Percentiles rank a stretch among this genome's conserved stretches.
phyloP scores from a whole-genome alignment of 495 filamentous ascomycete species.

The Friedmanniomyces simplex region DNA sequence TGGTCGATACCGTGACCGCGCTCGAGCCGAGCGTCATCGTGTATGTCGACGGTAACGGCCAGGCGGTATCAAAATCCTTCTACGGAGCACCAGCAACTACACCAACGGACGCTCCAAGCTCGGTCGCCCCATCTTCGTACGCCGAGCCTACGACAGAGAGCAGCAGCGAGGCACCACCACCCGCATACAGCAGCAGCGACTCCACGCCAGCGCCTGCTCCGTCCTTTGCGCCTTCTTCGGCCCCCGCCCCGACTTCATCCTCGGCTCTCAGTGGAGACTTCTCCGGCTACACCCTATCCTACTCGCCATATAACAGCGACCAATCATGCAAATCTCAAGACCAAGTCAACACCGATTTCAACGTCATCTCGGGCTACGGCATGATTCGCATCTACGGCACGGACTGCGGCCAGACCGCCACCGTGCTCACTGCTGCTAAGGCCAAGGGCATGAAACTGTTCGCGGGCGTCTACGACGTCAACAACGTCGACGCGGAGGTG shows the following conservation, averaged over 20 bases:
- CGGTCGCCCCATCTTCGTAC: not conserved
- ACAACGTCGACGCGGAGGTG: conserved; percentile 43
- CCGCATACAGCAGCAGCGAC: not conserved
- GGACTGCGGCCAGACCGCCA: conserved; percentile 61
- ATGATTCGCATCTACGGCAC: conserved; percentile 70
- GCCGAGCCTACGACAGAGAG: not conserved
- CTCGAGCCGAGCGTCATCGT: conserved; percentile 43
- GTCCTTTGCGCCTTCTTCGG: conserved; percentile 17
- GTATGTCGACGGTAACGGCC: conserved; percentile 54
- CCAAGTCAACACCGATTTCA: conserved; percentile 55
- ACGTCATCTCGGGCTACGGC: conserved; percentile 39
- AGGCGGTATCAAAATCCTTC: conserved; percentile 36
- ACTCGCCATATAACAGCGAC: conserved; percentile 61
- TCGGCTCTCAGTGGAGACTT: conserved; percentile 1
- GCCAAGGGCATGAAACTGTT: conserved; percentile 53
- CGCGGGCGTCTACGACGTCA: conserved; percentile 59
- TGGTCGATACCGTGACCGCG: conserved; percentile 25
- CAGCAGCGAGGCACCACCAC: not conserved
- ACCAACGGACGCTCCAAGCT: not conserved
- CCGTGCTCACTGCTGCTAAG: conserved; percentile 49
- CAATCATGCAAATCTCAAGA: conserved; percentile 54
- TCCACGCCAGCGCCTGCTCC: not conserved
- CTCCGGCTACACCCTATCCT: conserved; percentile 48
- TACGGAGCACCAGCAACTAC: not conserved
- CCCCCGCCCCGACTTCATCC: conserved; percentile 11